Conservation (phyloP, 2,329 filamentous ascomycete genomes). For the Lecanicillium sp. region DNA sequence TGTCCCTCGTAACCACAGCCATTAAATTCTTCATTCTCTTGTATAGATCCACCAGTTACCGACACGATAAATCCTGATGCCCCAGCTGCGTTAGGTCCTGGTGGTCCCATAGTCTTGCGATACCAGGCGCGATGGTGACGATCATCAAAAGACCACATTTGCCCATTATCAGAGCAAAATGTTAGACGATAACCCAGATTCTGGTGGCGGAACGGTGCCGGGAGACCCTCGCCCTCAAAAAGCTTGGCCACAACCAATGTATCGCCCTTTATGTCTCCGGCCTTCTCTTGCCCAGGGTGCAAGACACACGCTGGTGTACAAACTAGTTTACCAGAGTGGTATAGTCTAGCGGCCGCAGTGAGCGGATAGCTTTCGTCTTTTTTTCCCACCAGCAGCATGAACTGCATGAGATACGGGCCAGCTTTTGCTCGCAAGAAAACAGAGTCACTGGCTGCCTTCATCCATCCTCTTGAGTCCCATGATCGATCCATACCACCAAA, state of each 20-base stretch:
- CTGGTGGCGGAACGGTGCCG: background rate
- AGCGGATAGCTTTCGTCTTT: background rate
- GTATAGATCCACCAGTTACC: background rate
- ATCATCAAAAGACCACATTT: background rate
- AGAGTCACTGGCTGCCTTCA: background rate
- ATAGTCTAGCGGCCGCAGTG: background rate
- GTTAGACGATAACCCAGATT: background rate
- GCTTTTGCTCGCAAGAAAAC: background rate
- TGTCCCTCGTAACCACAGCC: background rate
- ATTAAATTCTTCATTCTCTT: background rate
- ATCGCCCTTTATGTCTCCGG: too few species aligned
- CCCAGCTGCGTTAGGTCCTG: background rate
- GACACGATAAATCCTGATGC: background rate
- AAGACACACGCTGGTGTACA: background rate
- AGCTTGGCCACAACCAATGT: background rate
- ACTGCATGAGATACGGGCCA: background rate
- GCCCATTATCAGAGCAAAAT: background rate
- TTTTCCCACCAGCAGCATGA: background rate
- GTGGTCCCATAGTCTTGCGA: background rate
- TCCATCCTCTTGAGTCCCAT: background rate
- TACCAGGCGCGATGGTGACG: background rate
- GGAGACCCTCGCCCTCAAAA: background rate
- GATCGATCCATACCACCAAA: background rate
- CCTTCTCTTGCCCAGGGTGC: background rate
- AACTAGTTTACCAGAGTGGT: background rate